A percentile compares a stretch with the other conserved stretches of the same genome.
Evolutionary conservation across 2,329 filamentous ascomycete species (phyloP).

Genomic region (Metarhizium brunneum): DNA sequence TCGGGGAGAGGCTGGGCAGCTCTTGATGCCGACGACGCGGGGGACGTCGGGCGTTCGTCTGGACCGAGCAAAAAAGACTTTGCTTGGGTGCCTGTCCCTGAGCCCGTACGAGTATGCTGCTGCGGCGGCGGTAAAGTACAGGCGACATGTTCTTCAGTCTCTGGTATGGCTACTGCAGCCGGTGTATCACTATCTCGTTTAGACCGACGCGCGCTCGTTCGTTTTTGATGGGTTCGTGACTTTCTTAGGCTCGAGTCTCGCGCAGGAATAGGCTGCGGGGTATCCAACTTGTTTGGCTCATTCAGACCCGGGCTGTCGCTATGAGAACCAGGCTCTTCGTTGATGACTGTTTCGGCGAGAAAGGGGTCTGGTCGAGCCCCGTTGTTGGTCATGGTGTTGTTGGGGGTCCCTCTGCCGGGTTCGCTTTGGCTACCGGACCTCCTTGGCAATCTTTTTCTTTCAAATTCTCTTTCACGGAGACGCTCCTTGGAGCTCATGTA

Average conservation of each 20-base stretch:
- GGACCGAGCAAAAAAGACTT: conserved; percentile 15
- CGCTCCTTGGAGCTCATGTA: conserved; percentile 67
- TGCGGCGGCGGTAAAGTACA: background rate
- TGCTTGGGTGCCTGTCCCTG: conserved; percentile 4
- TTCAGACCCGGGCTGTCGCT: conserved; percentile 14
- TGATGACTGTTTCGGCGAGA: conserved; percentile 43
- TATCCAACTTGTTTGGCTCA: conserved; percentile 16
- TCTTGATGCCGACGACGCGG: conserved; percentile 10
- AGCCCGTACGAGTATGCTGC: conserved; percentile 1
- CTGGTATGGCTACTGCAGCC: conserved; percentile 31
- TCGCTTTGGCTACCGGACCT: conserved; percentile 20
- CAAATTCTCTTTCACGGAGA: conserved; percentile 51
- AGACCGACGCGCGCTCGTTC: conserved; percentile 40
- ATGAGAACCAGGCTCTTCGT: conserved; percentile 37
- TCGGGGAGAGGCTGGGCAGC: conserved; percentile 12
- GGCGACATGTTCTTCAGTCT: conserved; percentile 25
- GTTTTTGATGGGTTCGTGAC: conserved; percentile 40
- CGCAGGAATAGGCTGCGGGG: conserved; percentile 49
- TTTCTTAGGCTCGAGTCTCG: conserved; percentile 61
- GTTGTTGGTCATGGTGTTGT: conserved; percentile 13
- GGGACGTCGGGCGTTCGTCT: conserved; percentile 13
- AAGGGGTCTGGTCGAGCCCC: conserved; percentile 35
- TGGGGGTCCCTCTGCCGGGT: conserved; percentile 15
- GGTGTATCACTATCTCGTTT: conserved; percentile 35
- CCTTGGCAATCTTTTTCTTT: conserved; percentile 43